Conservation (phyloP, 371 early-diverging fungal species). For the Mucor indicus region DNA sequence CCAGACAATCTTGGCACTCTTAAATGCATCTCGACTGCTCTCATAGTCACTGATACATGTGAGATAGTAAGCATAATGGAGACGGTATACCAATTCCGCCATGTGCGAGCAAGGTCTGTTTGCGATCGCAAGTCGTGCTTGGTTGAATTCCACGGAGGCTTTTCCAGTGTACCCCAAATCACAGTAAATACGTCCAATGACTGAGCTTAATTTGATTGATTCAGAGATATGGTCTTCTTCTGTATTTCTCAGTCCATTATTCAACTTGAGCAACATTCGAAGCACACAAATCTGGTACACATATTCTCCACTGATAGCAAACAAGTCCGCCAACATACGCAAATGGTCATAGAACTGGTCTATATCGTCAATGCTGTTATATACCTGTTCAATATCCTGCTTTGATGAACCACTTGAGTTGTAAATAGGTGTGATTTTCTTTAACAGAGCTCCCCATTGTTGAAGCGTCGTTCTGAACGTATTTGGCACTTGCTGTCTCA, state of each 20-base stretch:
- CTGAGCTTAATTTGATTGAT: slow-evolving; percentile 44
- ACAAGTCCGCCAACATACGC: slow-evolving; percentile 47
- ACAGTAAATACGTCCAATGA: slow-evolving; percentile 53
- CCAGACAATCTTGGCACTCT: slow-evolving; percentile 12
- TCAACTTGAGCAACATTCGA: slow-evolving; percentile 45
- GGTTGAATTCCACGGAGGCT: slow-evolving; percentile 53
- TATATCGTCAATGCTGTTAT: slow-evolving; percentile 30
- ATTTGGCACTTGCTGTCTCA: slow-evolving; percentile 19
- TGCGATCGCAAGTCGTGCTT: slow-evolving; percentile 41
- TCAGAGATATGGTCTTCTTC: slow-evolving; percentile 38
- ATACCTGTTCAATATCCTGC: slow-evolving; percentile 13
- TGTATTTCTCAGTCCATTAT: slow-evolving; percentile 33
- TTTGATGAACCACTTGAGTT: slow-evolving; percentile 13
- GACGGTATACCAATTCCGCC: slow-evolving; percentile 25
- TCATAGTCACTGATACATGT: slow-evolving; percentile 37
- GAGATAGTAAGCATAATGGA: slow-evolving; percentile 44
- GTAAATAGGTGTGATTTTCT: slow-evolving; percentile 21
- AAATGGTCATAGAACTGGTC: slow-evolving; percentile 41
- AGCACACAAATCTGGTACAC: slow-evolving; percentile 42
- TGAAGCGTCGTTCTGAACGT: slow-evolving; percentile 52
- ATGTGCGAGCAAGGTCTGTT: slow-evolving; percentile 13
- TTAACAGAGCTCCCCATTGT: slow-evolving; percentile 55
- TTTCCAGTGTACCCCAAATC: slow-evolving; percentile 68
- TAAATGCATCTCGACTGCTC: slow-evolving; percentile 18
- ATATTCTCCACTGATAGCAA: slow-evolving; percentile 41